Evolutionary conservation across 768 basidiomycete species (phyloP).

Genomic region (Rhodotorula diobovata): DNA sequence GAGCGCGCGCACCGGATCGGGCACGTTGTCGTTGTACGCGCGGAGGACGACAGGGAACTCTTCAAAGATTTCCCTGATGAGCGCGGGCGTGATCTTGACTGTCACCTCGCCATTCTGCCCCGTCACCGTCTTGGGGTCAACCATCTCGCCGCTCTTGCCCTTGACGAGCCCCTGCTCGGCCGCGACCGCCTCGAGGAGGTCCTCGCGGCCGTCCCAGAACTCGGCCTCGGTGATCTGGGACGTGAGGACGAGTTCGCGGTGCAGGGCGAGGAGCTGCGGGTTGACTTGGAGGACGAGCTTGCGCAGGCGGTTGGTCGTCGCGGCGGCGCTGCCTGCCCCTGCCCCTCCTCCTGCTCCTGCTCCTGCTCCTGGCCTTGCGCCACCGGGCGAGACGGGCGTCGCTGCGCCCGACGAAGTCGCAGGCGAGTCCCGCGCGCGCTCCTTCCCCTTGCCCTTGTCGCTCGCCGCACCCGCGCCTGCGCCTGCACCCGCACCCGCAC

Average conservation of each 20-base stretch:
- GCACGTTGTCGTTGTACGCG: slow-evolving; percentile 89
- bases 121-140: slow-evolving; percentile 80
- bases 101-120: slow-evolving; percentile 80
- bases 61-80: slow-evolving; percentile 93
- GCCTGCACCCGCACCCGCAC: slow-evolving; percentile 23
- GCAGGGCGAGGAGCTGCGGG: slow-evolving; percentile 53
- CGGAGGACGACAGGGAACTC: slow-evolving; percentile 92
- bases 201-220: slow-evolving; percentile 96
- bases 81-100: slow-evolving; percentile 81
- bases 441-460: slow-evolving; percentile 17
- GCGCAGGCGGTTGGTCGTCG: slow-evolving; percentile 13
- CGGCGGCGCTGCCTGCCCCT: background rate
- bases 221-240: slow-evolving; percentile 85
- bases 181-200: slow-evolving; percentile 46
- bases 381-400: background rate
- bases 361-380: background rate
- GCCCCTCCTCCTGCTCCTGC: no score
- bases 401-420: background rate
- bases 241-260: slow-evolving; percentile 79
- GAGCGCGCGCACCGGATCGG: slow-evolving; percentile 61
- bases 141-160: slow-evolving; percentile 77
- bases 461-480: background rate
- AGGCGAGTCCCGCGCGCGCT: slow-evolving; percentile 1
- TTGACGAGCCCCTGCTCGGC: slow-evolving; percentile 30
- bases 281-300: slow-evolving; percentile 23